phyloP scores from a whole-genome alignment of 2,329 filamentous ascomycete genomes.

The Keithomyces neogunnii region DNA sequence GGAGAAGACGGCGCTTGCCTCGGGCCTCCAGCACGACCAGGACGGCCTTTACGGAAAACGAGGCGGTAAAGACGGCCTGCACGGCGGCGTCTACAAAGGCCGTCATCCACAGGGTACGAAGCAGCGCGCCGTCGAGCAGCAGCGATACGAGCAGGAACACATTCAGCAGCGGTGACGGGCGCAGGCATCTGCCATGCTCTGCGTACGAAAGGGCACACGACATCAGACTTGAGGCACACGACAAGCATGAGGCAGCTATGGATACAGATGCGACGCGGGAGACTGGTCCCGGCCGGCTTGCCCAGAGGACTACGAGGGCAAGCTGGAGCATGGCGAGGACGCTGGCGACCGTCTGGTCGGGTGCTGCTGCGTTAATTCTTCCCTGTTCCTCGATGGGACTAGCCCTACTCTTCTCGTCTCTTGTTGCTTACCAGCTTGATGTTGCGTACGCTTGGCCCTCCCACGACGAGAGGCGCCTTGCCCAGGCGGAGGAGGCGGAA shows the following conservation, averaged over 20 bases:
- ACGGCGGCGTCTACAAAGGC: slow-evolving; percentile 9
- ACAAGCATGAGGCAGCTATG: slow-evolving; percentile 20
- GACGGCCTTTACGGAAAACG: slow-evolving; percentile 25
- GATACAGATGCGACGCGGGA: slow-evolving; percentile 16
- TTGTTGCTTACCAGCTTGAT: slow-evolving; percentile 18
- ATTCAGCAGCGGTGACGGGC: slow-evolving; percentile 23
- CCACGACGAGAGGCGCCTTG: slow-evolving; percentile 17
- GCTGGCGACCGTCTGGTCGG: slow-evolving; percentile 13
- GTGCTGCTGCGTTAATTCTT: slow-evolving; percentile 2
- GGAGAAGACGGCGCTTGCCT: slow-evolving; percentile 21
- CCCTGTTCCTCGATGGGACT: too few species aligned
- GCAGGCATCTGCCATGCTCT: slow-evolving; percentile 11
- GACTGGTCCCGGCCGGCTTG: slow-evolving; percentile 9
- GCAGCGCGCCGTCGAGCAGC: slow-evolving; percentile 21
- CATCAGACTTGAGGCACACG: slow-evolving; percentile 22
- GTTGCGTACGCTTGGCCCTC: slow-evolving; percentile 14
- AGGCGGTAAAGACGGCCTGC: slow-evolving; percentile 19
- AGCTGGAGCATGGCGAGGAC: slow-evolving; percentile 23
- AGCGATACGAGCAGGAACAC: slow-evolving; percentile 25
- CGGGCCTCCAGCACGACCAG: slow-evolving; percentile 28
- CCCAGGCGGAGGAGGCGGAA: slow-evolving; percentile 15
- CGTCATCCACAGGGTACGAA: slow-evolving; percentile 26
- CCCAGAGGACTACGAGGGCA: slow-evolving; percentile 24
- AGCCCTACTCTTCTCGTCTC: too few species aligned
- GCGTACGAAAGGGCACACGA: slow-evolving; percentile 21